Base-by-base conservation (phyloP, 352 stramenopile species). In the Thalassiosira hispida region DNA sequence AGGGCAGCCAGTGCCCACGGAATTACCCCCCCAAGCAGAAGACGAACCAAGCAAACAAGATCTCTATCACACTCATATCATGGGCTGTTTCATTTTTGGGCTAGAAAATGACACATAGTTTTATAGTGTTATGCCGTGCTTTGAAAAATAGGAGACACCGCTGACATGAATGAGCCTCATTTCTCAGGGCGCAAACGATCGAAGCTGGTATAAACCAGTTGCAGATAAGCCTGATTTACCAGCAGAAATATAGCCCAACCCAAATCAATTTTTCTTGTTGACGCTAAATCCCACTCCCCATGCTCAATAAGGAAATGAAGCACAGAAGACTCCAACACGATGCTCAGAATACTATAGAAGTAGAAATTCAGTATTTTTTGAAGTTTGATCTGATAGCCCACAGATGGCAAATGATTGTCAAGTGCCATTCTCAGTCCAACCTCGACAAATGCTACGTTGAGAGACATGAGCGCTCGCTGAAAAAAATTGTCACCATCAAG, bases 381-480 rank as follows among this genome's bases (percentile, higher is more conserved):
- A 53, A 89, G 66, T 65, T 80, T 80, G 68, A 87, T 87, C 52
- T 86, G 66, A 46, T 89, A 89, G 18, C 65, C 73, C 1, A 87
- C 82, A 38, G 23, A 57, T 18, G 82, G 82, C 33, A 89, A 72
- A 31, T 79, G 52, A 14, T 47, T 64, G 51, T 89, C 82, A 2
- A 77, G 29, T 0, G 78, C 78, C 73, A 86, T 89, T 18, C 82
- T 66, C 12, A 89, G 73, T 22, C 78, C 73, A 40, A 89, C 79
- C 65, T 86, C 77, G 0, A 86, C 64, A 82, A 89, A 89, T 9
- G 66, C 61, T 53, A 81, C 87, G 44, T 77, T 75, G 1, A 89
- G 40, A 46, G 44, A 79, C 25, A 89, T 69, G 14, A 79, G 29
- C 7, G 23, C 78, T 33, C 78, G 61, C 20, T 81, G 44, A 20